Conservation (phyloP, 345 rosid genomes). For the Linum lewisii region DNA sequence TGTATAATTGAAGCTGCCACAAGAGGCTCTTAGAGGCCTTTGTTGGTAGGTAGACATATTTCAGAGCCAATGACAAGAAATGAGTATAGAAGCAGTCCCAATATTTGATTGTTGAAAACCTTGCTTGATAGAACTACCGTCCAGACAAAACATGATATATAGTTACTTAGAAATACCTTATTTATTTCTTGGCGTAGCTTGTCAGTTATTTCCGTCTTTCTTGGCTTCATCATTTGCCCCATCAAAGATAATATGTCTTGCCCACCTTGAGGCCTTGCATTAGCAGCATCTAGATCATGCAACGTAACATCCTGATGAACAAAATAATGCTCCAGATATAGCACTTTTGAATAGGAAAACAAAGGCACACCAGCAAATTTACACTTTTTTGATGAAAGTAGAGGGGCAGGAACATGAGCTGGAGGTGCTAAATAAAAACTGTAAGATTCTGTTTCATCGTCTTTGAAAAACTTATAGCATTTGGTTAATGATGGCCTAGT, state of each 20-base stretch:
- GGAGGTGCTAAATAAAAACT: too few relatives aligned
- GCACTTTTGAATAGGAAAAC: not conserved
- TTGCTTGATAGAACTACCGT: too few relatives aligned
- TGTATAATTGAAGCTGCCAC: not conserved
- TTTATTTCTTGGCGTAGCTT: constrained; percentile 96
- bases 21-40: not conserved
- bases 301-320: constrained; percentile 80
- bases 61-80: too few relatives aligned
- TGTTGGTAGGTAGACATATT: not conserved
- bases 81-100: too few relatives aligned
- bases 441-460: not conserved
- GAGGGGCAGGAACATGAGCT: too few relatives aligned
- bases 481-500: not conserved
- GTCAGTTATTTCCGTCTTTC: constrained; percentile 93
- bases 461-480: too few relatives aligned
- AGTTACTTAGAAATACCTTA: constrained; percentile 36
- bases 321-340: not conserved
- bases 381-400: too few relatives aligned
- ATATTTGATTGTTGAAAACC: too few relatives aligned
- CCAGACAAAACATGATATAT: not conserved
- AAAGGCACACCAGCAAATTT: not conserved
- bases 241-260: constrained; percentile 93
- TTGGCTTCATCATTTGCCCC: constrained; percentile 99
- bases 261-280: constrained; percentile 99
- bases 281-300: constrained; percentile 98